phyloP scores from a whole-genome alignment of 257 asterid genomes.

The Solanum paucissectum region DNA sequence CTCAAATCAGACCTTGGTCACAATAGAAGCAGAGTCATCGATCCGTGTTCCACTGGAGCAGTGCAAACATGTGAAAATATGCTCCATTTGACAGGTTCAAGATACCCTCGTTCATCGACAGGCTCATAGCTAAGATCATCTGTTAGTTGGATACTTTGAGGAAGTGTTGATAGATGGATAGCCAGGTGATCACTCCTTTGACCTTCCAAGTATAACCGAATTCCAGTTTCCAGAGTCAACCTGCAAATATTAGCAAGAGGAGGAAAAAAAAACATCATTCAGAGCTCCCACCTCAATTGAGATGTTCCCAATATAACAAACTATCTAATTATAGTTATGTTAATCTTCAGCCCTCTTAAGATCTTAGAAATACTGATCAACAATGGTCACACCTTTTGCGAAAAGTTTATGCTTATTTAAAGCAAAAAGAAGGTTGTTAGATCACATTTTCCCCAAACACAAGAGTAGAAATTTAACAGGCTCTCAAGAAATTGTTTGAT shows the following conservation, averaged over 20 bases:
- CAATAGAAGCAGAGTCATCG: conserved; percentile 76
- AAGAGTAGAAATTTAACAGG: neutral
- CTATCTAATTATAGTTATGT: neutral
- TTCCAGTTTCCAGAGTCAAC: conserved; percentile 77
- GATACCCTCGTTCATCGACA: conserved; percentile 58
- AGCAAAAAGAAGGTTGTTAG: neutral
- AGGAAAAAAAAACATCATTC: neutral
- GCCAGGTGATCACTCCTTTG: conserved; percentile 80
- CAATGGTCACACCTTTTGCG: neutral
- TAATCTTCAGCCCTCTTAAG: neutral
- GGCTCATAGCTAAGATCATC: conserved; percentile 54
- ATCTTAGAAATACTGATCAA: neutral
- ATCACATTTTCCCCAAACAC: neutral
- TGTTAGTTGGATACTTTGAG: conserved; percentile 48
- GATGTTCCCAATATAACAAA: neutral
- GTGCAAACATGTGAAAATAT: conserved; percentile 91
- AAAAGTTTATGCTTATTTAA: neutral
- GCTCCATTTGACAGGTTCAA: conserved; percentile 92
- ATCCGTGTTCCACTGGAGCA: conserved; percentile 66
- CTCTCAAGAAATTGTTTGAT: neutral
- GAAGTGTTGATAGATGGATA: conserved; percentile 73
- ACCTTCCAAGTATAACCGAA: conserved; percentile 88
- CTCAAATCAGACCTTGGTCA: conserved; percentile 82
- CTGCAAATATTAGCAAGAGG: conserved; percentile 22
- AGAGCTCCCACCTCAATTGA: neutral